These are phyloP conservation scores for Diplocarpon rosae DNA, from an alignment of 2,329 filamentous ascomycete species.

Conservation along the genomic window DNA sequence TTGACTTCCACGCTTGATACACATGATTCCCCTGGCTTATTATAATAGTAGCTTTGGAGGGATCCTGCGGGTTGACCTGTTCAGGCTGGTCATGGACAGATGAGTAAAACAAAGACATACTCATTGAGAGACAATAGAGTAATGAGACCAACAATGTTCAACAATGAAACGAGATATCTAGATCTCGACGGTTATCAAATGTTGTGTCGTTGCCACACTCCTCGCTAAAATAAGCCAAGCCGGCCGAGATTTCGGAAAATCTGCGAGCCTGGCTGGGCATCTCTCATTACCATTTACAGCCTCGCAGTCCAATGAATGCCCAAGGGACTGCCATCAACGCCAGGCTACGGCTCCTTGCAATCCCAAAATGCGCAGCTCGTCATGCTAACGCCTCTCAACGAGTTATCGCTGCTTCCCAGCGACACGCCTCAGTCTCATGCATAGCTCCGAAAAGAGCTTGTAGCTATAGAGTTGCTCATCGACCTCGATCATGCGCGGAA, in stretches of 20 bases:
- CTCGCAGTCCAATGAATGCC: constrained; percentile 11
- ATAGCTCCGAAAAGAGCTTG: not conserved
- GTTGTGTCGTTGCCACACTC: not conserved
- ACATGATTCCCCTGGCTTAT: too few species aligned
- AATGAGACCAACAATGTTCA: too few species aligned
- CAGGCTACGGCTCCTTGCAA: constrained; percentile 7
- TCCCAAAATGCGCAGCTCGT: not conserved
- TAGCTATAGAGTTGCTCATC: not conserved
- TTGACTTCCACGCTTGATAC: too few species aligned
- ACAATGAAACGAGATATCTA: too few species aligned
- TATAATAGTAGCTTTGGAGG: too few species aligned
- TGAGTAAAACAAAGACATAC: too few species aligned
- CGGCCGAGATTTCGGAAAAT: not conserved
- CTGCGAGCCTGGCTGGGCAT: not conserved
- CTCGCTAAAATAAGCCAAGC: not conserved
- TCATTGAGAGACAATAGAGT: too few species aligned
- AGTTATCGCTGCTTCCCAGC: constrained; percentile 1
- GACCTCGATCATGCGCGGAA: not conserved
- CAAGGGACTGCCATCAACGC: constrained; percentile 12
- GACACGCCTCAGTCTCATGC: not conserved
- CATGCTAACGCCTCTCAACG: not conserved
- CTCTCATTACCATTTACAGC: not conserved
- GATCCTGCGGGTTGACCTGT: too few species aligned
- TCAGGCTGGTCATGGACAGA: too few species aligned
- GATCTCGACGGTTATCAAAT: not conserved